These are phyloP conservation scores for Salvia hispanica DNA, from an alignment of 257 asterid genomes.

Conservation along the genomic window DNA sequence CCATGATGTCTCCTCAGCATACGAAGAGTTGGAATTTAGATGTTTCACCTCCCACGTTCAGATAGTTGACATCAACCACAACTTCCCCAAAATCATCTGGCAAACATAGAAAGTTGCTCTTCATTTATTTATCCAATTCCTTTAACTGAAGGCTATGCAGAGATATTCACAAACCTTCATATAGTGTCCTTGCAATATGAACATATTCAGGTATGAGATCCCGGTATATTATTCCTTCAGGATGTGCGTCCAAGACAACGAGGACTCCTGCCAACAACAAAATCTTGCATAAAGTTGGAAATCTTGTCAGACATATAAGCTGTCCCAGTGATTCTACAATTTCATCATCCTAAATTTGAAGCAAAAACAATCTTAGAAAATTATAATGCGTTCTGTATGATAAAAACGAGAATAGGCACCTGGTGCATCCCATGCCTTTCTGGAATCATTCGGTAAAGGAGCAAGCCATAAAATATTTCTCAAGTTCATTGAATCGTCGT, in stretches of 20 bases:
- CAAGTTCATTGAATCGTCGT: conserved; percentile 81
- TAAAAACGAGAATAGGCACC: conserved; percentile 48
- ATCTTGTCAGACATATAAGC: neutral
- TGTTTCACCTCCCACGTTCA: conserved; percentile 60
- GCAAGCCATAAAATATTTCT: conserved; percentile 96
- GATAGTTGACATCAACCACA: conserved; percentile 82
- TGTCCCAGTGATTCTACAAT: neutral
- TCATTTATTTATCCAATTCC: neutral
- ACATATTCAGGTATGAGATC: conserved; percentile 85
- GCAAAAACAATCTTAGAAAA: neutral
- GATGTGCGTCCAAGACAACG: conserved; percentile 86
- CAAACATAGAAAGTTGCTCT: conserved; percentile 16
- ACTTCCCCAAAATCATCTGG: conserved; percentile 86
- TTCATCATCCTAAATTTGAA: neutral
- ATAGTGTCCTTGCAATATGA: conserved; percentile 70
- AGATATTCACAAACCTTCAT: conserved; percentile 61
- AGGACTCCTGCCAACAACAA: conserved; percentile 68
- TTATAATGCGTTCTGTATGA: neutral
- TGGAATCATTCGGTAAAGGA: conserved; percentile 73
- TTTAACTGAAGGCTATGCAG: conserved; percentile 1
- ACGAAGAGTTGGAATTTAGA: conserved; percentile 67
- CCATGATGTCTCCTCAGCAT: conserved; percentile 58
- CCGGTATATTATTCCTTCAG: conserved; percentile 73
- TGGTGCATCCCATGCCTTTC: conserved; percentile 71
- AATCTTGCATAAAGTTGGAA: neutral